Base-by-base conservation (phyloP, 2,329 filamentous ascomycete species). In the Bipolaris cookei region DNA sequence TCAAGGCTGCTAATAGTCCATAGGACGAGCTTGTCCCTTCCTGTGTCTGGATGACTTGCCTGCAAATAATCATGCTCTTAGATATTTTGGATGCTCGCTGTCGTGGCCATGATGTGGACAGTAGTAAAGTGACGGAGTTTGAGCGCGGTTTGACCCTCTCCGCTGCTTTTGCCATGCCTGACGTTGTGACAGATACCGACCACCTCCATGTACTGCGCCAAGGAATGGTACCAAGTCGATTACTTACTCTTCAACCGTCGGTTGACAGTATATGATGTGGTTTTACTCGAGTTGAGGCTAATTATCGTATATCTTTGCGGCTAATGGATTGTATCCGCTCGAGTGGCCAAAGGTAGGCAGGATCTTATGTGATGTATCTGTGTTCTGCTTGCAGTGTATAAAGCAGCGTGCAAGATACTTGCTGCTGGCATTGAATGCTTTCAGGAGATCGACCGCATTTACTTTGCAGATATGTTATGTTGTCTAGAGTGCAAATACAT, bases 1-100 rank as follows among this genome's bases (percentile, higher is more conserved):
- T 53, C 30, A 46, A 43, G 60, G 58, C 59, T 64, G 62, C 64
- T 68, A 67, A 68, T 68, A 58, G 58, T 63, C 59, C 32, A 62
- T 68, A 65, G 62, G 61, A 58, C 51, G 56, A 64, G 64, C 58
- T 61, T 51, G 44, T 64, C 53, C 52, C 59, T 60, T 56, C 59
- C 54, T 54, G 39, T 51, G 34, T 30, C 43, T 55, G 56, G 56
- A 60, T 56, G 45, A 59, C 56, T 42, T 46, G 56, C 42, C 53
- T 62, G 53, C 34, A 47, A 59, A 59, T 61, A 53, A 61, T 60
- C 52, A 62, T 63, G 54, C 54, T 48, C 60, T 57, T 56, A 52
- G 34, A 60, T 58, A 57, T 43, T 49, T 39, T 51, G 50, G 51
- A 58, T 46, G 38, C 34, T 54, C 38, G 21, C 35, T 60, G n/a